These are phyloP conservation scores for Fusarium newnesense DNA, from an alignment of 2,329 filamentous ascomycete genomes.

Conservation along the genomic window DNA sequence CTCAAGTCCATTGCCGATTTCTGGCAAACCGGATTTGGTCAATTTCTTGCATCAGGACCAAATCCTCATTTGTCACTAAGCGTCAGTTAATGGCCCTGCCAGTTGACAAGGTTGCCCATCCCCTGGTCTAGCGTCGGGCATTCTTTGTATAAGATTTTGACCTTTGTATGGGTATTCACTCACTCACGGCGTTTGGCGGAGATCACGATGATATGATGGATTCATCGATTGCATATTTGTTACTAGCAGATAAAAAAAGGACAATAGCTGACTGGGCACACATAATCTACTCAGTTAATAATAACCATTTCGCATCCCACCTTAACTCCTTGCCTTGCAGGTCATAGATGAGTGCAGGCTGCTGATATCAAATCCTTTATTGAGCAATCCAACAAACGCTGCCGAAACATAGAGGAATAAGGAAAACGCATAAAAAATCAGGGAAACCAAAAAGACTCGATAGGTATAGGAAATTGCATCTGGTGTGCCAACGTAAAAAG, in stretches of 20 bases:
- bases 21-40: neutral
- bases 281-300: conserved; percentile 17
- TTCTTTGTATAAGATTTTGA: conserved; percentile 28
- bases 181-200: conserved; percentile 29
- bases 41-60: neutral
- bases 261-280: conserved; percentile 9
- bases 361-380: conserved; percentile 11
- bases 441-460: neutral
- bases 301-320: conserved; percentile 32
- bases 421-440: conserved; percentile 10
- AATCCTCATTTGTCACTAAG: neutral
- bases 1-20: neutral
- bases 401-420: neutral
- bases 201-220: conserved; percentile 20
- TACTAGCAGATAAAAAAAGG: conserved; percentile 20
- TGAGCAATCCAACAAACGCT: conserved; percentile 10
- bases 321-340: conserved; percentile 37
- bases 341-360: conserved; percentile 12
- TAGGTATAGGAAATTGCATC: conserved; percentile 30
- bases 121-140: neutral
- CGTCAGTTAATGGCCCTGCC: neutral
- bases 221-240: conserved; percentile 38
- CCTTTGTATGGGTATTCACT: conserved; percentile 28
- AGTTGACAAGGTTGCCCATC: neutral
- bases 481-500: conserved; percentile 30